phyloP scores from a whole-genome alignment of 78 protist genomes.

The Chrysochromulina parva region DNA sequence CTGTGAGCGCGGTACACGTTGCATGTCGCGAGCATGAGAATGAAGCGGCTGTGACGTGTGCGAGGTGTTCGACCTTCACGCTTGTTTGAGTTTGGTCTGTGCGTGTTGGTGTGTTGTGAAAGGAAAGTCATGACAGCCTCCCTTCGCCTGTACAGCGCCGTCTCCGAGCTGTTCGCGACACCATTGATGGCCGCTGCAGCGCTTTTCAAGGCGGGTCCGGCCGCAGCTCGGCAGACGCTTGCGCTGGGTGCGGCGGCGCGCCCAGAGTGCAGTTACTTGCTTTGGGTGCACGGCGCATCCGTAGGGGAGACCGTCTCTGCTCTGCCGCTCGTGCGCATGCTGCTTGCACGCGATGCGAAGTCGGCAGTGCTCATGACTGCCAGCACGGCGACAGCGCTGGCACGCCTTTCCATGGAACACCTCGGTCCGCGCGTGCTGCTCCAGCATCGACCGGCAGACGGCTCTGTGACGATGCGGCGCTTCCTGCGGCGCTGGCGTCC shows the following conservation, averaged over 20 bases:
- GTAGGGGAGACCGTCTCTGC: neutral
- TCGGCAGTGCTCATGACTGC: neutral
- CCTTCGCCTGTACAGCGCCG: neutral
- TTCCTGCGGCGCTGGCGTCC: neutral
- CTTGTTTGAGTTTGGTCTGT: too few species aligned
- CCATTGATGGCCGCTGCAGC: neutral
- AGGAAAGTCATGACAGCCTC: neutral
- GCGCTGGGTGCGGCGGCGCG: neutral
- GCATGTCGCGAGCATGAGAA: too few species aligned
- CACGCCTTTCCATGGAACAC: neutral
- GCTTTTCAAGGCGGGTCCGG: neutral
- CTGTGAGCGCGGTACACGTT: too few species aligned
- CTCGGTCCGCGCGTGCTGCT: neutral
- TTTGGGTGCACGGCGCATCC: constrained; percentile 17
- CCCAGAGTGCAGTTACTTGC: neutral
- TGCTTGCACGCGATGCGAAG: neutral
- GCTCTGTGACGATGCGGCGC: neutral
- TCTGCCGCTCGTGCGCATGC: neutral
- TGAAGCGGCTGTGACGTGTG: too few species aligned
- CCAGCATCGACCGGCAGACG: neutral
- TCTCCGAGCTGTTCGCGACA: neutral
- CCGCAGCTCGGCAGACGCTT: neutral
- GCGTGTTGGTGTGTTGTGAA: too few species aligned
- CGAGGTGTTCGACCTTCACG: neutral
- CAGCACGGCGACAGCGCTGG: neutral